Evolutionary conservation across 164 flowering plant genomes (phyloP).

Genomic region (Brasenia schreberi): DNA sequence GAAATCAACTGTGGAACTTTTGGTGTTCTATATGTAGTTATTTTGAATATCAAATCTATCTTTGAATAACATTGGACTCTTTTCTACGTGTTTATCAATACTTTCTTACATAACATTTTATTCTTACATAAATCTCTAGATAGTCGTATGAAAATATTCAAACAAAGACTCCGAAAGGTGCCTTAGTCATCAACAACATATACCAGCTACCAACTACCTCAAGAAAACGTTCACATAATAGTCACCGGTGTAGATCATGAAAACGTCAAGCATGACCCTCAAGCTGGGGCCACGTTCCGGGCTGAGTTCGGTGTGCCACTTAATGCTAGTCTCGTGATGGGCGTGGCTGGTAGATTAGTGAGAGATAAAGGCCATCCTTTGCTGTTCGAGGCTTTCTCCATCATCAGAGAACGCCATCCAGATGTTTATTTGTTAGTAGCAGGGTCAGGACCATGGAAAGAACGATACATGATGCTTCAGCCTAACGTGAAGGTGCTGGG

Average conservation of each 20-base stretch:
- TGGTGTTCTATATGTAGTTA: no score
- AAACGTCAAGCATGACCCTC: slow-evolving; percentile 16
- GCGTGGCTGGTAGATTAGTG: slow-evolving; percentile 49
- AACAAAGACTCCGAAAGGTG: no score
- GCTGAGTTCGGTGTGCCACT: slow-evolving; percentile 23
- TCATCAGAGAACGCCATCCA: slow-evolving; percentile 14
- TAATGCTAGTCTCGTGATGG: slow-evolving; percentile 35
- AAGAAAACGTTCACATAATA: slow-evolving; percentile 39
- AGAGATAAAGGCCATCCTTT: slow-evolving; percentile 62
- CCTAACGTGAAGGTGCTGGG: slow-evolving; percentile 34
- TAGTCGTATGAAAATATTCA: no score
- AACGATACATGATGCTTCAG: slow-evolving; percentile 32
- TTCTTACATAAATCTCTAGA: no score
- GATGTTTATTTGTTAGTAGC: slow-evolving; percentile 35
- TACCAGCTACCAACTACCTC: slow-evolving; percentile 32
- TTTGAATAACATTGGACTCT: no score
- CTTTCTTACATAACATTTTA: no score
- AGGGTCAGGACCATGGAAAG: slow-evolving; percentile 51
- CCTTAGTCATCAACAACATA: slow-evolving; percentile 24
- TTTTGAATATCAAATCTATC: no score
- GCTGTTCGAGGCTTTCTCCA: slow-evolving; percentile 34
- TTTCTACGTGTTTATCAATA: no score
- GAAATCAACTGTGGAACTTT: no score
- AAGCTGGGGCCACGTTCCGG: slow-evolving; percentile 21
- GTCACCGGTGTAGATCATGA: slow-evolving; percentile 48